Evolutionary conservation across 169 alveolate species (phyloP), one percentile per base, ranked within the genome.

Genomic region (Plasmodium sp.): DNA sequence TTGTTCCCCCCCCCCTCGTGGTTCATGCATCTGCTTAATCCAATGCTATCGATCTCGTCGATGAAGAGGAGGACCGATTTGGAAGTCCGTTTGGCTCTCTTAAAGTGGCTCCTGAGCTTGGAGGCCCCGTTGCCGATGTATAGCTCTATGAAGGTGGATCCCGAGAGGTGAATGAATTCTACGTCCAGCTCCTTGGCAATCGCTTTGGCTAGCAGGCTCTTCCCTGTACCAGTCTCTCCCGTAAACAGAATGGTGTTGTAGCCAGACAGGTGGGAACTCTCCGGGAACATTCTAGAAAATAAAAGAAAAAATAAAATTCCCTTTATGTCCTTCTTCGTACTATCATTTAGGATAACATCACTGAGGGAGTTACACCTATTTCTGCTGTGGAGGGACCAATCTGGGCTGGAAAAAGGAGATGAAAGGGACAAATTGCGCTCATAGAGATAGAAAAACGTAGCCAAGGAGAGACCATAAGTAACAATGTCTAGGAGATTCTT

Each of bases 121-220:
- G 92, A 91, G 5, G 95, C 95, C 36, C 95, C 95, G 56, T 82
- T 91, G 5, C 95, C 95, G 31, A 91, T 91, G 45, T 91, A 91
- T 56, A 91, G 39, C 27, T 91, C 95, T 4, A 91, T 91, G 75
- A 91, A 91, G 2, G 85, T 71, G 0, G 95, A 91, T 16, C 95
- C 95, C 1, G 95, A 91, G 34, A 91, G 14, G 39, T 91, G 95
- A 10, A 91, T 18, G 43, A 81, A 81, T 33, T 91, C 95, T 9
- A 41, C 73, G 48, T 91, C 62, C 51, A 91, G 56, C 75, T 91
- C 95, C 7, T 71, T 80, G 36, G 95, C 92, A 2, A 91, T 81
- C 0, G 92, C 75, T 81, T 91, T 91, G 6, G 95, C 95, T 36
- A 91, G 62, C 27, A 91, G 31, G 0, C 81, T 91, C 83, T 91